Percentiles rank a stretch among this genome's conserved stretches.
phyloP scores from a whole-genome alignment of 805 yeast species.

The Metschnikowia dekortorum region DNA sequence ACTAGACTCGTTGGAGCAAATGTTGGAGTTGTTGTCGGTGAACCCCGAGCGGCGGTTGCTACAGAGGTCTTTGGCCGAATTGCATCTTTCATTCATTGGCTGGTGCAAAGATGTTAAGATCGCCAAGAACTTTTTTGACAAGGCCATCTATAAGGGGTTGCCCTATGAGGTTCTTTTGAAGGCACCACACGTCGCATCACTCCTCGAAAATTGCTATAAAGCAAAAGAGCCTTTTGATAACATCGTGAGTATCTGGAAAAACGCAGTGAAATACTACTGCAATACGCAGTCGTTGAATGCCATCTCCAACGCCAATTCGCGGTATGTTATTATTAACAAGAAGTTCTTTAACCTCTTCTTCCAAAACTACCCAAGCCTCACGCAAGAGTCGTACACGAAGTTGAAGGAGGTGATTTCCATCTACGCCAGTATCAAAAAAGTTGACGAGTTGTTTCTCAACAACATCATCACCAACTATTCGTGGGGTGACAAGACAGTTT shows the following conservation, averaged over 20 bases:
- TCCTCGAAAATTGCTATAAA: slow-evolving; percentile 56
- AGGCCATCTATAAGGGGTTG: slow-evolving; percentile 63
- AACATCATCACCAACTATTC: slow-evolving; percentile 62
- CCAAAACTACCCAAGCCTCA: slow-evolving; percentile 47
- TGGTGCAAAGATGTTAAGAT: slow-evolving; percentile 67
- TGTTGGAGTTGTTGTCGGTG: slow-evolving; percentile 42
- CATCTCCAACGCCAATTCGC: slow-evolving; percentile 46
- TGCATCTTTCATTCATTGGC: slow-evolving; percentile 76
- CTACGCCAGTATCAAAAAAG: slow-evolving; percentile 52
- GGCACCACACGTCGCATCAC: slow-evolving; percentile 66
- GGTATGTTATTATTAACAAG: slow-evolving; percentile 68
- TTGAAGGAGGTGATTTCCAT: slow-evolving; percentile 53
- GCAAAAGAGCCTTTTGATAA: slow-evolving; percentile 54
- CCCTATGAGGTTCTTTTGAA: slow-evolving; percentile 71
- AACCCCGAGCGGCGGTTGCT: not conserved
- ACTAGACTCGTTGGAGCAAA: slow-evolving; percentile 54
- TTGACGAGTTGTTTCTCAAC: slow-evolving; percentile 81
- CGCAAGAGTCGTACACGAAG: slow-evolving; percentile 51
- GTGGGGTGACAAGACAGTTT: slow-evolving; percentile 66
- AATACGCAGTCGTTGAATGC: slow-evolving; percentile 41
- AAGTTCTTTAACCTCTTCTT: slow-evolving; percentile 67
- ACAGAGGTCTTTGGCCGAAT: slow-evolving; percentile 52
- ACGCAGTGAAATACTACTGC: slow-evolving; percentile 52
- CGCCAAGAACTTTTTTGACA: slow-evolving; percentile 70
- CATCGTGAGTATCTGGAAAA: slow-evolving; percentile 59